Evolutionary conservation across 2,329 filamentous ascomycete species (phyloP).

Genomic region (Hypocreales sp.): DNA sequence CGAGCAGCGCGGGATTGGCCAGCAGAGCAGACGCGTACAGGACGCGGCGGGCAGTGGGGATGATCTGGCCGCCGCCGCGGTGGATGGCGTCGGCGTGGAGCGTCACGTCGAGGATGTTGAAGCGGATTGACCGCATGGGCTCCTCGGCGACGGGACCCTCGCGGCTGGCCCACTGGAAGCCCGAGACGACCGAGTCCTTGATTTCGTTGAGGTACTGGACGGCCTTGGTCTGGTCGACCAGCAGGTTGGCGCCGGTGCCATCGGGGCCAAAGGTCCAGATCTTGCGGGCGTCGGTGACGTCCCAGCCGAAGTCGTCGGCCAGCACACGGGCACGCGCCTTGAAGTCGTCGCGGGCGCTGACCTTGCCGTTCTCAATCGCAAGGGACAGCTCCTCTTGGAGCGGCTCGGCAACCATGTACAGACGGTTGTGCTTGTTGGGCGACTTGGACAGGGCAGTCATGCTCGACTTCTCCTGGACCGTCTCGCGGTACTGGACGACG

Average conservation of each 20-base stretch:
- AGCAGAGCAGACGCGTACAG: constrained; percentile 87
- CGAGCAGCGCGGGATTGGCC: constrained; percentile 78
- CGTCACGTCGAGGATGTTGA: constrained; percentile 99
- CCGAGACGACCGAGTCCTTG: constrained; percentile 98
- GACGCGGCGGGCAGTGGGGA: constrained; percentile 94
- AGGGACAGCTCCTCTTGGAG: constrained; percentile 81
- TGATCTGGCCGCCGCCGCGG: constrained; percentile 98
- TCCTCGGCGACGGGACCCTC: constrained; percentile 97
- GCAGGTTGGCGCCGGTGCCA: constrained; percentile 92
- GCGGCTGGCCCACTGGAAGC: constrained; percentile 99
- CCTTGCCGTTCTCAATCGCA: constrained; percentile 85
- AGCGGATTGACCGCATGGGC: constrained; percentile 92
- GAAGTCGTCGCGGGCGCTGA: constrained; percentile 93
- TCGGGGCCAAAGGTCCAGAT: constrained; percentile 99
- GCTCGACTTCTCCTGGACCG: constrained; percentile 67
- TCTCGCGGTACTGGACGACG: constrained; percentile 98
- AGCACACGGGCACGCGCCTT: constrained; percentile 93
- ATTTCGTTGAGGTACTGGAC: constrained; percentile 99
- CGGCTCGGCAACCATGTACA: constrained; percentile 88
- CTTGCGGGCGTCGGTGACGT: constrained; percentile 99
- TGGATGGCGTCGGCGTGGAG: constrained; percentile 99
- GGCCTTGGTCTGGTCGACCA: constrained; percentile 99
- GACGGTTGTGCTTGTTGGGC: constrained; percentile 99
- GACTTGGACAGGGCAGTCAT: constrained; percentile 98
- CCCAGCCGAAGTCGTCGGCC: constrained; percentile 96